Evolutionary conservation across 306 rosid genomes (phyloP), one percentile per base, ranked within the genome.

Genomic region (Malus asiatica): DNA sequence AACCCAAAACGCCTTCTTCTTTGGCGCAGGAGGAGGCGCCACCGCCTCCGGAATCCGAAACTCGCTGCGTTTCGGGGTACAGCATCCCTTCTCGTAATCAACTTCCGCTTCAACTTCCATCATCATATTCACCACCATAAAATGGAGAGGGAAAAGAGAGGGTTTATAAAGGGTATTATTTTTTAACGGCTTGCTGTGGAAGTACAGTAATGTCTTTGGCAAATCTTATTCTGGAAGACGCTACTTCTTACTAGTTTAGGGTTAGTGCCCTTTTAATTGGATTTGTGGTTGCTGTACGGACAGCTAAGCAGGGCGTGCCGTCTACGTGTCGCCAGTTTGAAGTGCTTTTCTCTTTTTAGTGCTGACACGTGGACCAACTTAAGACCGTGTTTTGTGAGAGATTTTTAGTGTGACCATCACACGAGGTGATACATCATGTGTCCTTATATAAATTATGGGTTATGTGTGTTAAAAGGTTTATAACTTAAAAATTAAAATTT

Each of bases 21-120:
- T 93, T 1, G 92, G 91, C 3, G 93, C 84, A 0, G 93, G 92
- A 9, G 92, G 92, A 0, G 96, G 91, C 58, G 29, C 85, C 76
- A 66, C 42, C 51, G 81, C 73, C 83, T 62, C 64, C 2, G 66
- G 86, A n/a, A 93, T 90, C 58, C 62, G 79, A 70, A 72, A 79
- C 79, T 90, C 96, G 58, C 77, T 33, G 63, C 89, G 78, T 30
- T 82, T 83, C n/a, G 97, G 96, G 6, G 93, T 90, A 0, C 89
- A 67, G 69, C 85, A 90, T 0, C 92, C 69, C 9, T 58, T 20
- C 27, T 58, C 62, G 22, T 58, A 58, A 62, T 62, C 20, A 15
- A 14, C 33, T 5, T 59, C 71, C 29, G 63, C 66, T 16, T 20
- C 63, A 8, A 45, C 73, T 12, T 35, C 84, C 33, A 27, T 65